These are phyloP conservation scores for Starmerella tilneyi DNA, from an alignment of 805 yeast species.

Conservation along the genomic window DNA sequence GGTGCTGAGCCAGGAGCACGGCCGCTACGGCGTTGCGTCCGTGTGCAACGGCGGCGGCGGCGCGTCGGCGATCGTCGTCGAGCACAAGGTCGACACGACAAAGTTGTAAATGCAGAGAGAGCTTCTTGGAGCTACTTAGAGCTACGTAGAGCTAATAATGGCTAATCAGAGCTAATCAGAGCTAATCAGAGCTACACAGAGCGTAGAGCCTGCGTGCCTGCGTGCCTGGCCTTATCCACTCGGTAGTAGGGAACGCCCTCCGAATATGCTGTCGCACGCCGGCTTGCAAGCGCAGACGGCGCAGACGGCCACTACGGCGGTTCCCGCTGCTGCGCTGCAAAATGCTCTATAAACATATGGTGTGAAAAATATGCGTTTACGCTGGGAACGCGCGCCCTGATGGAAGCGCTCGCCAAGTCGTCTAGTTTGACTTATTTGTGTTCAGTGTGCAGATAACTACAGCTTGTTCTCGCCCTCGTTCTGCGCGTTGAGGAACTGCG, in stretches of 20 bases:
- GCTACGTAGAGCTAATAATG: neutral
- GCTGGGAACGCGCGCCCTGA: neutral
- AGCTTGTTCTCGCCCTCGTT: slow-evolving; percentile 33
- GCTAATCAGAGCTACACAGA: no score
- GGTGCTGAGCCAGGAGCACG: slow-evolving; percentile 73
- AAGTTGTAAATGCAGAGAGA: slow-evolving; percentile 27
- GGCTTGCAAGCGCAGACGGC: no score
- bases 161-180: no score
- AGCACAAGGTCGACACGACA: slow-evolving; percentile 35
- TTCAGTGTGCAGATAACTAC: slow-evolving; percentile 12
- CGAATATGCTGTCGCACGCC: no score
- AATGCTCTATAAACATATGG: no score
- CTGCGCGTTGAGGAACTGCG: slow-evolving; percentile 34
- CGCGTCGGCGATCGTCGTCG: slow-evolving; percentile 85
- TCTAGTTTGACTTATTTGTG: neutral
- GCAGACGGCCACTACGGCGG: no score
- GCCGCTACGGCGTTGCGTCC: slow-evolving; percentile 87
- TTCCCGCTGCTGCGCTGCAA: no score
- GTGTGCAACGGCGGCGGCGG: slow-evolving; percentile 99
- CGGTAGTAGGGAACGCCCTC: no score
- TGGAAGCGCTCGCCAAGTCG: no score
- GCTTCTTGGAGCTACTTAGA: neutral
- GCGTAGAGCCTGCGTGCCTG: no score
- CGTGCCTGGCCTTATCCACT: no score
- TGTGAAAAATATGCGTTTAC: neutral